Percentiles rank a stretch among this genome's conserved stretches.
These are phyloP conservation scores for Pseudogymnoascus sp. DNA, from an alignment of 2,329 filamentous ascomycete species.

Conservation along the genomic window DNA sequence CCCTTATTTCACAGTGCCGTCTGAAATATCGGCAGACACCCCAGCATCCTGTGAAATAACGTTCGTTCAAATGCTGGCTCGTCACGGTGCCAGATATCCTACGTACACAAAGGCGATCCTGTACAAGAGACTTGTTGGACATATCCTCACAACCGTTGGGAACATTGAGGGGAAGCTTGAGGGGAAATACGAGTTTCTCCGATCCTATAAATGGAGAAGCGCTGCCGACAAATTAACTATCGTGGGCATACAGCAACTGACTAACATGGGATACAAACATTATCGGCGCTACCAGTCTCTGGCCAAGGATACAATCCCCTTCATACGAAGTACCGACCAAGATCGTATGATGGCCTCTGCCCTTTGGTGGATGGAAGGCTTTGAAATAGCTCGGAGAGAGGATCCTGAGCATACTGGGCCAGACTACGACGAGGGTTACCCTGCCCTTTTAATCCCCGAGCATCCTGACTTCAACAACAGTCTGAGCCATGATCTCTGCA, in stretches of 20 bases:
- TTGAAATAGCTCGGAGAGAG: slow-evolving; percentile 42
- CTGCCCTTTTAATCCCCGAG: slow-evolving; percentile 65
- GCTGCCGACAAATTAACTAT: slow-evolving; percentile 60
- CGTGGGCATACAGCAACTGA: slow-evolving; percentile 62
- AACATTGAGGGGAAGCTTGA: slow-evolving; percentile 44
- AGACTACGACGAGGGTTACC: slow-evolving; percentile 39
- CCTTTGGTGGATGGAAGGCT: slow-evolving; percentile 66
- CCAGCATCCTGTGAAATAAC: slow-evolving; percentile 65
- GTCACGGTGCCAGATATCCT: slow-evolving; percentile 78
- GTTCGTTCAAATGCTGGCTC: slow-evolving; percentile 73
- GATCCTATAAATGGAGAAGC: slow-evolving; percentile 62
- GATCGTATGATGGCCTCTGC: slow-evolving; percentile 68
- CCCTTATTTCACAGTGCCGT: slow-evolving; percentile 70
- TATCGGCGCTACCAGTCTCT: slow-evolving; percentile 64
- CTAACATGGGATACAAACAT: slow-evolving; percentile 69
- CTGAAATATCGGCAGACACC: slow-evolving; percentile 46
- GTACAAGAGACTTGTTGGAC: slow-evolving; percentile 57
- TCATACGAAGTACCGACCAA: slow-evolving; percentile 63
- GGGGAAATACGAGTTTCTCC: slow-evolving; percentile 60
- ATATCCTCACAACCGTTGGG: slow-evolving; percentile 51
- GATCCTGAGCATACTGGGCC: slow-evolving; percentile 31
- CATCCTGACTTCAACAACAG: slow-evolving; percentile 65
- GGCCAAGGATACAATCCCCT: slow-evolving; percentile 50
- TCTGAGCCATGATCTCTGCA: slow-evolving; percentile 65
- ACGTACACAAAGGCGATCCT: slow-evolving; percentile 56